Evolutionary conservation across 768 basidiomycete genomes (phyloP).

Genomic region (Grammothele lineata): DNA sequence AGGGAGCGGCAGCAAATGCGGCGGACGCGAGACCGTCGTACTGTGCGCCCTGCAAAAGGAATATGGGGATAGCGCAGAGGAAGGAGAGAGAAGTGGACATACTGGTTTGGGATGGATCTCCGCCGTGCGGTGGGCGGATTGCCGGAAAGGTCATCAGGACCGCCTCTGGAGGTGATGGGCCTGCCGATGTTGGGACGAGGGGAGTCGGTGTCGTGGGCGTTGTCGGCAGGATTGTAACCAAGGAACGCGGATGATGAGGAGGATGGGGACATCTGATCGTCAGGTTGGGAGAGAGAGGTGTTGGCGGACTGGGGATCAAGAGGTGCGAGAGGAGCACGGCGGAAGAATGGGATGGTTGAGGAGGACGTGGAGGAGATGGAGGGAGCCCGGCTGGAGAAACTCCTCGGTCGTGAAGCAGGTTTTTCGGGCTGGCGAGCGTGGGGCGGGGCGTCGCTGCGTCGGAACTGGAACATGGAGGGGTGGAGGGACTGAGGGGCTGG

Average conservation of each 20-base stretch:
- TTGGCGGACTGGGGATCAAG: slow-evolving; percentile 24
- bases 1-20: slow-evolving; percentile 7
- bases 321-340: slow-evolving; percentile 23
- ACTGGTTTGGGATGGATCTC: slow-evolving; percentile 24
- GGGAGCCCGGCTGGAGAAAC: slow-evolving; percentile 10
- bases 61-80: slow-evolving; percentile 1
- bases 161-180: slow-evolving; percentile 19
- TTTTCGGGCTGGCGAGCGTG: slow-evolving; percentile 13
- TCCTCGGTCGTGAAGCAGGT: slow-evolving; percentile 8
- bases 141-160: slow-evolving; percentile 15
- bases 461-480: slow-evolving; percentile 14
- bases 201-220: slow-evolving; percentile 17
- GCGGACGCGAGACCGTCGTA: slow-evolving; percentile 15
- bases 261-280: slow-evolving; percentile 25
- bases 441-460: slow-evolving; percentile 9
- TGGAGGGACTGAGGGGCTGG: background rate
- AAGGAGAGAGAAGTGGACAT: slow-evolving; percentile 8
- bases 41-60: slow-evolving; percentile 10
- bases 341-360: slow-evolving; percentile 6
- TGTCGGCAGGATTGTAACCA: slow-evolving; percentile 20
- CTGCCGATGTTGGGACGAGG: slow-evolving; percentile 20
- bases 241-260: slow-evolving; percentile 19
- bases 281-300: slow-evolving; percentile 9
- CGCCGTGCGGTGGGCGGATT: slow-evolving; percentile 15
- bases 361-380: slow-evolving; percentile 7